Conservation (phyloP, 768 basidiomycete genomes). For the Termitomyces sp. region DNA sequence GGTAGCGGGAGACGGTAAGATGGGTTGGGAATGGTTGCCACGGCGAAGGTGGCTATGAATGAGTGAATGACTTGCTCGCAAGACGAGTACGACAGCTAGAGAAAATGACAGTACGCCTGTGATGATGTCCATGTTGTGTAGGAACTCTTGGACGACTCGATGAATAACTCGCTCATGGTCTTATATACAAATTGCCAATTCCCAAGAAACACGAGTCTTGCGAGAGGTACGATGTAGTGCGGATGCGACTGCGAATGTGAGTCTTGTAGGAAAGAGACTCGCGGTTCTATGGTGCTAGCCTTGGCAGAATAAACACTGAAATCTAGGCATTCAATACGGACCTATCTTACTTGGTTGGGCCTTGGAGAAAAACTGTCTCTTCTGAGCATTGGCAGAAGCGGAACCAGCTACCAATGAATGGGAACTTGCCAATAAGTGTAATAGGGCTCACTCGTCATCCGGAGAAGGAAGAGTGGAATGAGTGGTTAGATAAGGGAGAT, state of each 20-base stretch:
- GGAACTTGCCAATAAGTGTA: background rate
- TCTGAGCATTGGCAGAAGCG: background rate
- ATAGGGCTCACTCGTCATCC: no score
- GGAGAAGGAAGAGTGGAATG: no score
- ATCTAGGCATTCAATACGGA: background rate
- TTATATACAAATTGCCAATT: background rate
- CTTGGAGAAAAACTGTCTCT: background rate
- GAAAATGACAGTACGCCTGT: background rate
- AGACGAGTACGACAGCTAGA: background rate
- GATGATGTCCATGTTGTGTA: conserved; percentile 2
- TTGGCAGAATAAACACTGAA: background rate
- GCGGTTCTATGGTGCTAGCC: background rate
- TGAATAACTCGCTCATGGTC: background rate
- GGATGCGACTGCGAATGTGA: background rate
- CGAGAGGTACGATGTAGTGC: background rate
- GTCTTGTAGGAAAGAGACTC: background rate
- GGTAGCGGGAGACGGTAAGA: background rate
- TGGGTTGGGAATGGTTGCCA: background rate
- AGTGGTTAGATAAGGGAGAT: background rate
- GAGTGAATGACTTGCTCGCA: background rate
- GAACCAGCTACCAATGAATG: no score
- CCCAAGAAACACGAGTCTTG: background rate
- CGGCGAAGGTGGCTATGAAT: background rate
- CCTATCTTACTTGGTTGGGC: background rate
- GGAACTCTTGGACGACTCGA: background rate